Evolutionary conservation across 1,284 basidiomycete species (phyloP).

Genomic region (Ustilago sp.): DNA sequence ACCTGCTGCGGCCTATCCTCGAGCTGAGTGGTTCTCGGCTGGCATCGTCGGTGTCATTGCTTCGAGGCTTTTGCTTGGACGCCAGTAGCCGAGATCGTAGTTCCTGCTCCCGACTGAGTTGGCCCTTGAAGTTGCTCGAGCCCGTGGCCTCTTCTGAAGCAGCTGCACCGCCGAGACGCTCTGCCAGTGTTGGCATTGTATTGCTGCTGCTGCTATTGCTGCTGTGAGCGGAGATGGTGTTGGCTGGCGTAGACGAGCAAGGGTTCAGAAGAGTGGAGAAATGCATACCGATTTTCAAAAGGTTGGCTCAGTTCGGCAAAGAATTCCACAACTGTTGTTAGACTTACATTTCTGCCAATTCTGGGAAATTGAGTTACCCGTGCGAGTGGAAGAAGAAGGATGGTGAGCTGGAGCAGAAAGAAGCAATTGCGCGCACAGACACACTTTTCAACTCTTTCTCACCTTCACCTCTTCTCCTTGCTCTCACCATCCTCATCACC

Average conservation of each 20-base stretch:
- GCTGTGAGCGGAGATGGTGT: constrained; percentile 7
- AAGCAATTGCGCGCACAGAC: constrained; percentile 36
- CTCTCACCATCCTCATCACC: constrained; percentile 2
- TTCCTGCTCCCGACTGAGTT: constrained; percentile 31
- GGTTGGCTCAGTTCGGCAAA: constrained; percentile 21
- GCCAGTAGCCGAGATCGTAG: constrained; percentile 36
- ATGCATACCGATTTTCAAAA: constrained; percentile 11
- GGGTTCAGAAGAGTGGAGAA: constrained; percentile 11
- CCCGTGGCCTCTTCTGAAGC: neutral
- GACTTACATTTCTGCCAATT: neutral
- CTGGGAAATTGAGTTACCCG: neutral
- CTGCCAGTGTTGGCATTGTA: constrained; percentile 36
- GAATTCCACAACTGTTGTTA: neutral
- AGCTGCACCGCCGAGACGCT: constrained; percentile 20
- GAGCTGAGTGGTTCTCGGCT: neutral
- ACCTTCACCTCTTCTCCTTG: neutral
- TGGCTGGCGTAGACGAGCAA: neutral
- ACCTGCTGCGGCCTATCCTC: neutral
- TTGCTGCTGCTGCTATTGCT: constrained; percentile 5
- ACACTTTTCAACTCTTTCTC: neutral
- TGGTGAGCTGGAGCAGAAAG: constrained; percentile 31
- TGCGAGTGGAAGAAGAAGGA: constrained; percentile 41
- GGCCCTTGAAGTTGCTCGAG: neutral
- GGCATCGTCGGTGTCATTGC: neutral
- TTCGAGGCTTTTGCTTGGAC: constrained; percentile 23